A percentile compares a stretch with the other conserved stretches of the same genome.
Evolutionary conservation across 192 early-diverging fungal genomes (phyloP).

Genomic region (Physocladia obscura): DNA sequence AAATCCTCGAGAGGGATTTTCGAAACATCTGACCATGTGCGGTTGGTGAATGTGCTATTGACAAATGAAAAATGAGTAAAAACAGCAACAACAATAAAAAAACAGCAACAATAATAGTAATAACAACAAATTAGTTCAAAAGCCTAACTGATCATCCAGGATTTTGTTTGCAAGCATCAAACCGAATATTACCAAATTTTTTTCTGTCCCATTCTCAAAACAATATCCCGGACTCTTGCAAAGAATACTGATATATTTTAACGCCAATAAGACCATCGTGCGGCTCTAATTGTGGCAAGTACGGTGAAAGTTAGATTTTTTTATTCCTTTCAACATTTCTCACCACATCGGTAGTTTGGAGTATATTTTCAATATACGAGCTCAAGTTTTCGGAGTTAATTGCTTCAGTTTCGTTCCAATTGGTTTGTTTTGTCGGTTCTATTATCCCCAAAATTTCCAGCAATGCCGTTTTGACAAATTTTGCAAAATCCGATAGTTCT

Average conservation of each 20-base stretch:
- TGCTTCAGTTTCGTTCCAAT: neutral
- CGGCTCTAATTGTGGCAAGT: conserved; percentile 3
- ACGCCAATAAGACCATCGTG: conserved; percentile 9
- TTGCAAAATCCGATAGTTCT: neutral
- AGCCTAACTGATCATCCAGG: conserved; percentile 22
- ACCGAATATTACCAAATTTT: conserved; percentile 24
- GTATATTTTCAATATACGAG: conserved; percentile 17
- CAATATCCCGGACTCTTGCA: neutral
- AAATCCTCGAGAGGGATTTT: conserved; percentile 19
- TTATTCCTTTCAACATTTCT: neutral
- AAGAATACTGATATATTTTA: conserved; percentile 22
- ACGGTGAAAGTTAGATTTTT: neutral
- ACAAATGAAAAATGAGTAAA: neutral
- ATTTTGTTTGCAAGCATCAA: conserved; percentile 30
- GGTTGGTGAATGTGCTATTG: conserved; percentile 21
- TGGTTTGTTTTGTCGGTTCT: neutral
- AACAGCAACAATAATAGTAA: neutral
- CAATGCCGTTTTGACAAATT: neutral
- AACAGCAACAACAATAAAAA: neutral
- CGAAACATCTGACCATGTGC: conserved; percentile 28
- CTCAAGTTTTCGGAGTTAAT: neutral
- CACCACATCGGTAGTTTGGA: conserved; percentile 25
- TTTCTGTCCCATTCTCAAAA: conserved; percentile 13
- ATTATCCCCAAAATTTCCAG: neutral
- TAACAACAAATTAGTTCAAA: neutral